These are phyloP conservation scores for Voacanga thouarsii DNA, from an alignment of 257 asterid genomes.

Conservation along the genomic window DNA sequence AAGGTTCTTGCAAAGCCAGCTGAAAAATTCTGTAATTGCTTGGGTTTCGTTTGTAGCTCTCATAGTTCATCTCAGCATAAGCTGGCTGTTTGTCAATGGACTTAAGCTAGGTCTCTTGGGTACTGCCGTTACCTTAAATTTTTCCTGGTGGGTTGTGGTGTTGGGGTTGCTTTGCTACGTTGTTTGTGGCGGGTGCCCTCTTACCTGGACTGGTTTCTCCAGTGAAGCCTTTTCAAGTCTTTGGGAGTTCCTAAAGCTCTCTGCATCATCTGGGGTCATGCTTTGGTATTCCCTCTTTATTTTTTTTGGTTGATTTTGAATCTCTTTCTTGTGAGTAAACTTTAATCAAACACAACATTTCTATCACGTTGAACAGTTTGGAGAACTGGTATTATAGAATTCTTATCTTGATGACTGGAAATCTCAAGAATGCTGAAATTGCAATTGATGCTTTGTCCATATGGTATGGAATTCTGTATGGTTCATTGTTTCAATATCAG, in stretches of 20 bases:
- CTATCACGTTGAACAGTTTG: conserved; percentile 31
- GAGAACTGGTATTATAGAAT: conserved; percentile 78
- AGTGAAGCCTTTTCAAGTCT: conserved; percentile 67
- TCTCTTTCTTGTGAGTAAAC: background rate
- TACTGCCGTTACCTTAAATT: conserved; percentile 49
- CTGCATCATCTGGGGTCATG: conserved; percentile 92
- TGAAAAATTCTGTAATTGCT: conserved; percentile 63
- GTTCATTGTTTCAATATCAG: background rate
- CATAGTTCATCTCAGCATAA: conserved; percentile 37
- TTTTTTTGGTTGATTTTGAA: background rate
- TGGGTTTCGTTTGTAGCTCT: conserved; percentile 53
- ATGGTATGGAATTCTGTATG: conserved; percentile 37
- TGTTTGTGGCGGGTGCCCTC: conserved; percentile 73
- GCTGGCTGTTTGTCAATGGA: conserved; percentile 53
- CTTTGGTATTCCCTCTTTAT: conserved; percentile 43
- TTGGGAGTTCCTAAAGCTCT: conserved; percentile 79
- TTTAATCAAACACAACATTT: background rate
- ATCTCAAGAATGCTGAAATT: conserved; percentile 56
- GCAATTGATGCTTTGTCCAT: conserved; percentile 82
- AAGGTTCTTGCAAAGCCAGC: conserved; percentile 83
- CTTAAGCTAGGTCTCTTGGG: conserved; percentile 56
- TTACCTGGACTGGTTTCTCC: conserved; percentile 74
- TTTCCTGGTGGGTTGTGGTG: conserved; percentile 63
- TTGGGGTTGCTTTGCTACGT: conserved; percentile 47
- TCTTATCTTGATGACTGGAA: conserved; percentile 74